Base-by-base conservation (phyloP, 2,329 filamentous ascomycete species). In the Scedosporium apiospermum region DNA sequence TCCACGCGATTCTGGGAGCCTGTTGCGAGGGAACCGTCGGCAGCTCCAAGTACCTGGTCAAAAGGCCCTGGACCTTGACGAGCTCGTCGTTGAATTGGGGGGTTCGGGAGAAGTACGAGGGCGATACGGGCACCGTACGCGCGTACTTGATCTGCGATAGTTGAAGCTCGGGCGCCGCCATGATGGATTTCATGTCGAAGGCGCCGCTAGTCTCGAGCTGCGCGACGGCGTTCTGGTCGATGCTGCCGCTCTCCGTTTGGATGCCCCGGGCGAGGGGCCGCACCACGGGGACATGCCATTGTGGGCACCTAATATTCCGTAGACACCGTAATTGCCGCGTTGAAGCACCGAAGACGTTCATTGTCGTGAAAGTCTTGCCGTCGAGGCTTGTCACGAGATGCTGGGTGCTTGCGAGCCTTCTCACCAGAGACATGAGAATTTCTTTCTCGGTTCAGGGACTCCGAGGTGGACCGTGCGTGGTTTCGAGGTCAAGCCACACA, bases 31-130 rank as follows among this genome's bases (percentile, higher is more conserved):
- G 75, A 10, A 93, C 77, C 3, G 80, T 83, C 6, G 95, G 95
- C 14, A 98, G 82, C 27, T 86, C 80, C 63, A 85, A 82, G 72
- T 95, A 88, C 74, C 86, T 88, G 61, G 85, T 85, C 63, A 89
- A 77, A 26, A 98, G 82, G 10, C 83, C 80, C 68, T 91, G 85
- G 58, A 99, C 81, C 57, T 80, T 78, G 67, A 98, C 83, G 68
- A 89, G 85, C 70, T 90, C 84, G 76, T 99, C 95, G 75, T 88
- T 95, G 80, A 96, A 97, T 62, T 83, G 81, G 1, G 93, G 89
- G 65, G 88, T 88, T 61, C 88, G 88, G 61, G 91, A 93, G 79
- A 98, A 99, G 77, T 99, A 99, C n/a, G 93, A 95, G 2, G 91
- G 88, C 42, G 93, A 96, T 27, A 83, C 82, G 21, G 95, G 95